Conservation (phyloP, 768 basidiomycete species). For the Goffeauzyma gilvescens region DNA sequence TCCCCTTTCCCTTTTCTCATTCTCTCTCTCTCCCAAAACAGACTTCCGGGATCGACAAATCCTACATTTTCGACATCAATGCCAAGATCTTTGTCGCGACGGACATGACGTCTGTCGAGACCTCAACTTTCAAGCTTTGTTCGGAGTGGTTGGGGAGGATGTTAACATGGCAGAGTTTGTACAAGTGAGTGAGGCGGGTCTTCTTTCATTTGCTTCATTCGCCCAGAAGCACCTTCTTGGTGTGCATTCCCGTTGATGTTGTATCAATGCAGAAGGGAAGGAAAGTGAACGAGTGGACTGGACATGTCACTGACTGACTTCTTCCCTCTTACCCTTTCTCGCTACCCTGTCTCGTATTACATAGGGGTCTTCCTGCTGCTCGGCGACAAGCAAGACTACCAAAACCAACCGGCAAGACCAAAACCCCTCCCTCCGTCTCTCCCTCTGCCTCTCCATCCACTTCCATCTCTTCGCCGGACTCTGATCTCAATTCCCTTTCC, state of each 20-base stretch:
- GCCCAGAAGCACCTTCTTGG: too few relatives aligned
- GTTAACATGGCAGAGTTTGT: slow-evolving; percentile 65
- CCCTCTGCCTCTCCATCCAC: neutral
- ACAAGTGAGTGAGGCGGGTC: slow-evolving; percentile 43
- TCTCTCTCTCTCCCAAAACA: slow-evolving; percentile 24
- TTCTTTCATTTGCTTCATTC: too few relatives aligned
- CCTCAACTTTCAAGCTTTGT: slow-evolving; percentile 68
- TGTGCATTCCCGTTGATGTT: too few relatives aligned
- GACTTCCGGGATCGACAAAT: slow-evolving; percentile 85
- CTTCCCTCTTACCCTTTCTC: too few relatives aligned
- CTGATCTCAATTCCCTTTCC: neutral
- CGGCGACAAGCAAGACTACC: too few relatives aligned
- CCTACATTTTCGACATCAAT: slow-evolving; percentile 72
- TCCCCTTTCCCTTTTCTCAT: neutral
- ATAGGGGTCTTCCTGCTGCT: too few relatives aligned
- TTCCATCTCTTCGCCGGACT: slow-evolving; percentile 1
- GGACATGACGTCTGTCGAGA: slow-evolving; percentile 77
- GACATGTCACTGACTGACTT: too few relatives aligned
- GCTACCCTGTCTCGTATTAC: too few relatives aligned
- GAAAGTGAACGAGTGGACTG: too few relatives aligned
- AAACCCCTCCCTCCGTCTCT: neutral
- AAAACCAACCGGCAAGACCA: neutral
- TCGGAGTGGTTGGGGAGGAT: slow-evolving; percentile 80
- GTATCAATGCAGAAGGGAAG: too few relatives aligned
- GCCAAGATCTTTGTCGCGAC: slow-evolving; percentile 83